phyloP scores from a whole-genome alignment of 2,329 filamentous ascomycete species.

The Botrytis elliptica region DNA sequence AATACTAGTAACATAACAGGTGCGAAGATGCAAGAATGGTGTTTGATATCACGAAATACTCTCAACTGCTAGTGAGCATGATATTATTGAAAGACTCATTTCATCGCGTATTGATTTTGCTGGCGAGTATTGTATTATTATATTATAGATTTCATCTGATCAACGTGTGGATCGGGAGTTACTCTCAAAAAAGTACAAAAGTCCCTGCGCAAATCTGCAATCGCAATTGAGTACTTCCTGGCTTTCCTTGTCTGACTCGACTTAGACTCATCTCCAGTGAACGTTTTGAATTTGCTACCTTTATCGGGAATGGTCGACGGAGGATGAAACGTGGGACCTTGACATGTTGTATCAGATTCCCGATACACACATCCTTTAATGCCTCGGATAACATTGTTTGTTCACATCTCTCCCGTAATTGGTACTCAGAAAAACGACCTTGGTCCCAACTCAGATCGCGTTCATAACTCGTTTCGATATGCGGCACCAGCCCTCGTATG shows the following conservation, averaged over 20 bases:
- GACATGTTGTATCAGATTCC: conserved; percentile 12
- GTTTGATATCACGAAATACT: conserved; percentile 13
- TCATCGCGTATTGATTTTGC: neutral
- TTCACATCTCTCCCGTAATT: neutral
- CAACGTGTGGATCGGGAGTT: neutral
- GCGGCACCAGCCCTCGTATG: neutral
- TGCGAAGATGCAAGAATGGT: conserved; percentile 2
- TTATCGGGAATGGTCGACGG: neutral
- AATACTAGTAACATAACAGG: neutral
- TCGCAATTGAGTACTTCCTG: neutral
- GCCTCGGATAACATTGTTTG: conserved; percentile 14
- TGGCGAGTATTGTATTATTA: neutral
- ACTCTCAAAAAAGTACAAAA: neutral
- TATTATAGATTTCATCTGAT: conserved; percentile 4
- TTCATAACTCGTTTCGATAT: conserved; percentile 9
- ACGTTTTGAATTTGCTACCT: conserved; percentile 5
- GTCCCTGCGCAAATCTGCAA: neutral
- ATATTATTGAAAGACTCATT: neutral
- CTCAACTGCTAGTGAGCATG: neutral
- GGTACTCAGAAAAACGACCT: neutral
- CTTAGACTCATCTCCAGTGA: neutral
- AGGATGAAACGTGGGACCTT: conserved; percentile 12
- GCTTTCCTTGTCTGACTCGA: neutral
- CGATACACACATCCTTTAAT: conserved; percentile 10
- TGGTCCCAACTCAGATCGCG: neutral